These are phyloP conservation scores for Candida nonsorbophila DNA, from an alignment of 805 yeast species.

Conservation along the genomic window DNA sequence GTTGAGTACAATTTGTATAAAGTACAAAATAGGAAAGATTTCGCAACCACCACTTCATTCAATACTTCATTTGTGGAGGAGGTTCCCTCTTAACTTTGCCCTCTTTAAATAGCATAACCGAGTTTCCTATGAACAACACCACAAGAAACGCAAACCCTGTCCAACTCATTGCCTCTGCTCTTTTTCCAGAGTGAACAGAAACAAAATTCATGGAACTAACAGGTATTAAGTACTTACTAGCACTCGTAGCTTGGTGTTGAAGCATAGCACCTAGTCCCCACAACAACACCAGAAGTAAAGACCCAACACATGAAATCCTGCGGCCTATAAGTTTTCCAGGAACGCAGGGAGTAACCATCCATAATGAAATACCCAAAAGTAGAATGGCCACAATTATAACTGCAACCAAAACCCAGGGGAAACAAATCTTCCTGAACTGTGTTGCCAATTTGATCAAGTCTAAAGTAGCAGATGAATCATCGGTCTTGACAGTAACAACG, in stretches of 20 bases:
- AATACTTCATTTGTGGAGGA: no score
- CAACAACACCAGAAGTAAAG: slow-evolving; percentile 34
- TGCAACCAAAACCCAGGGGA: slow-evolving; percentile 50
- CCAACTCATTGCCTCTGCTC: slow-evolving; percentile 61
- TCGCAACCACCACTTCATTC: neutral
- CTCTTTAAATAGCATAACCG: slow-evolving; percentile 16
- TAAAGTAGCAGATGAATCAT: slow-evolving; percentile 12
- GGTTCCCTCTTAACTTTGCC: slow-evolving; percentile 14
- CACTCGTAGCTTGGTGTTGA: slow-evolving; percentile 50
- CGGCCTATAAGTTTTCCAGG: slow-evolving; percentile 32
- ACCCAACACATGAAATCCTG: slow-evolving; percentile 21
- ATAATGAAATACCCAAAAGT: slow-evolving; percentile 33
- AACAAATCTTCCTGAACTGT: slow-evolving; percentile 42
- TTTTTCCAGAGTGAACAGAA: slow-evolving; percentile 37
- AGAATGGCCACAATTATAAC: slow-evolving; percentile 40
- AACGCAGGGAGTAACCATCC: slow-evolving; percentile 36
- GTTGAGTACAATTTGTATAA: neutral
- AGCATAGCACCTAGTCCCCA: slow-evolving; percentile 69
- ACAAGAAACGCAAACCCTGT: slow-evolving; percentile 46
- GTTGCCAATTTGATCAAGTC: slow-evolving; percentile 46
- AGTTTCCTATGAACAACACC: slow-evolving; percentile 33
- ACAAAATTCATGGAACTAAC: slow-evolving; percentile 48
- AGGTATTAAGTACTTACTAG: slow-evolving; percentile 40
- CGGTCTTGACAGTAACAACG: slow-evolving; percentile 6
- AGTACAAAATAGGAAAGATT: neutral